A percentile compares a stretch with the other conserved stretches of the same genome.
Evolutionary conservation across 2,329 filamentous ascomycete genomes (phyloP).

Genomic region (Purpureocillium takamizusanense): DNA sequence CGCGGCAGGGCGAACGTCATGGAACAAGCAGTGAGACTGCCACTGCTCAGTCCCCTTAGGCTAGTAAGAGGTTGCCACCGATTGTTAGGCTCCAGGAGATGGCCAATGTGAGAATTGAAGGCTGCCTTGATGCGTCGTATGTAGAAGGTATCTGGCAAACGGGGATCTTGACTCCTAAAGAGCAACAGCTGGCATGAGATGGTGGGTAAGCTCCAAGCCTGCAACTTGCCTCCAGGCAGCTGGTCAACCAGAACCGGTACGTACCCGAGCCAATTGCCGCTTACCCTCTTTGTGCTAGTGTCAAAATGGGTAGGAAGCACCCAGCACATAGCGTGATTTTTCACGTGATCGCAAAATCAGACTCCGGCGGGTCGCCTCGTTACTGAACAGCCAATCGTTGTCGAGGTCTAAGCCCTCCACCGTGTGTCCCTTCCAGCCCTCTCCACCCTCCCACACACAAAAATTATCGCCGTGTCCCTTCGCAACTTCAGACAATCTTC

Average conservation of each 20-base stretch:
- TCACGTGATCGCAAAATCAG: slow-evolving; percentile 4
- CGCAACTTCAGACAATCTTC: slow-evolving; percentile 27
- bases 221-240: no score
- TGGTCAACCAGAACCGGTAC: slow-evolving; percentile 5
- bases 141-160: no score
- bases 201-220: not conserved
- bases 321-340: not conserved
- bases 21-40: not conserved
- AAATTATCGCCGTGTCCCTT: slow-evolving; percentile 28
- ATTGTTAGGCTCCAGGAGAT: no score
- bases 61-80: no score
- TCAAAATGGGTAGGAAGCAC: not conserved
- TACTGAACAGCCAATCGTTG: slow-evolving; percentile 21
- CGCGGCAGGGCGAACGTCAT: slow-evolving; percentile 6
- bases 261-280: slow-evolving; percentile 1
- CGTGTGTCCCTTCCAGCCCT: slow-evolving; percentile 24
- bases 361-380: not conserved
- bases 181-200: not conserved
- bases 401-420: slow-evolving; percentile 26
- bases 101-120: no score
- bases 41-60: no score
- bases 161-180: no score
- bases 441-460: slow-evolving; percentile 31
- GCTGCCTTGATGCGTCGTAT: no score
- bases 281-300: not conserved